Evolutionary conservation across 371 early-diverging fungal species (phyloP), one percentile per base, ranked within the genome.

Genomic region (Nematocida homosporus): DNA sequence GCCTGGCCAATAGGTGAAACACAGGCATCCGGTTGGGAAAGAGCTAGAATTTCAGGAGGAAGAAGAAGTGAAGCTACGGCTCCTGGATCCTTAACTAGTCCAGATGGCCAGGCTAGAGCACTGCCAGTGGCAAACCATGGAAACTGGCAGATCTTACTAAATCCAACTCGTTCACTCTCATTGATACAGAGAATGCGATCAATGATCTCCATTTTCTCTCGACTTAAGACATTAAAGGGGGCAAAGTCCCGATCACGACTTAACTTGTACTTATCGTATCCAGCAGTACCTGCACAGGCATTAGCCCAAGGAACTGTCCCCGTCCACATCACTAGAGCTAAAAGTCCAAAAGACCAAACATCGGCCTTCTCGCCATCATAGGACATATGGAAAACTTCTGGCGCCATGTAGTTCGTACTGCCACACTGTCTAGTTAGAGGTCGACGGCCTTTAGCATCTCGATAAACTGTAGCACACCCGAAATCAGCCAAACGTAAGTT

Each of bases 181-280:
- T 92, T 90, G 16, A 91, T 90, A 8, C 92, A 92, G 30, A 95
- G 84, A 89, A 95, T 94, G 64, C 89, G 87, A 65, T 87, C 86
- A 38, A 95, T 82, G 57, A 97, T 83, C 20, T 40, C 23, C 4
- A 77, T 48, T 44, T 65, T 67, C 10, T 63, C 35, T 16, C 64
- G 55, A 27, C 54, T 20, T 25, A 83, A 69, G 4, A 56, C 40
- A 8, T 40, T 78, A 48, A 81, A 82, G 34, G 80, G 80, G 25
- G 65, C 54, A 51, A 78, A 75, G 41, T 76, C 59, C 27, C 77
- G 54, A 35, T 56, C 64, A 47, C 51, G 69, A 50, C 55, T 51
- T 1, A 48, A 18, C 50, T 65, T 41, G 65, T 75, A 78, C 50
- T 59, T 20, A 13, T 78, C 82, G 81, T 85, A 89, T 35, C 81